Conservation (phyloP, 2,329 filamentous ascomycete genomes). For the Shiraia sp. region DNA sequence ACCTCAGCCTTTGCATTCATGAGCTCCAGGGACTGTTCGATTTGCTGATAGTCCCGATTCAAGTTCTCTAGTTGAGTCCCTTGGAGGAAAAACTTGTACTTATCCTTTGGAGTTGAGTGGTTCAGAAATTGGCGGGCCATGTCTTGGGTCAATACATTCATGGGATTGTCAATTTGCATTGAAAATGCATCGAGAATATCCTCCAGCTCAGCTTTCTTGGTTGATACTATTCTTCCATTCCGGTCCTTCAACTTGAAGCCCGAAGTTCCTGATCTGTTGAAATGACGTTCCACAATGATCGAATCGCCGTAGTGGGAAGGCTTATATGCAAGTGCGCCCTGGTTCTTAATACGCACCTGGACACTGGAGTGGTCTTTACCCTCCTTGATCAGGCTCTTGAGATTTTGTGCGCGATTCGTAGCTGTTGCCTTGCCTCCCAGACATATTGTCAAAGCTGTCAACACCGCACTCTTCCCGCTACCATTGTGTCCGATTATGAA, state of each 20-base stretch:
- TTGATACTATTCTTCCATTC: conserved; percentile 72
- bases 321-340: conserved; percentile 81
- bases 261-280: conserved; percentile 72
- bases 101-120: conserved; percentile 76
- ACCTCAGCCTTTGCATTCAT: conserved; percentile 67
- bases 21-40: conserved; percentile 76
- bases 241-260: conserved; percentile 86
- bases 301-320: conserved; percentile 79
- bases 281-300: conserved; percentile 90
- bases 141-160: conserved; percentile 95
- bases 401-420: conserved; percentile 86
- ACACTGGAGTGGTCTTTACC: conserved; percentile 73
- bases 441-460: conserved; percentile 91
- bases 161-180: conserved; percentile 92
- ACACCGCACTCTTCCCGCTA: conserved; percentile 93
- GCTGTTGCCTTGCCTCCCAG: conserved; percentile 92
- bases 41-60: conserved; percentile 85
- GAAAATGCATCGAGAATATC: conserved; percentile 93
- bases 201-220: conserved; percentile 83
- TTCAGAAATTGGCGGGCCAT: conserved; percentile 93
- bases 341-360: conserved; percentile 87
- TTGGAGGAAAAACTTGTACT: conserved; percentile 96
- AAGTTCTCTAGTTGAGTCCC: conserved; percentile 92
- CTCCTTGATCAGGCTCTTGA: conserved; percentile 91
- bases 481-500: conserved; percentile 98